Conservation (phyloP, 2,329 filamentous ascomycete genomes). For the Aspergillus unguis region DNA sequence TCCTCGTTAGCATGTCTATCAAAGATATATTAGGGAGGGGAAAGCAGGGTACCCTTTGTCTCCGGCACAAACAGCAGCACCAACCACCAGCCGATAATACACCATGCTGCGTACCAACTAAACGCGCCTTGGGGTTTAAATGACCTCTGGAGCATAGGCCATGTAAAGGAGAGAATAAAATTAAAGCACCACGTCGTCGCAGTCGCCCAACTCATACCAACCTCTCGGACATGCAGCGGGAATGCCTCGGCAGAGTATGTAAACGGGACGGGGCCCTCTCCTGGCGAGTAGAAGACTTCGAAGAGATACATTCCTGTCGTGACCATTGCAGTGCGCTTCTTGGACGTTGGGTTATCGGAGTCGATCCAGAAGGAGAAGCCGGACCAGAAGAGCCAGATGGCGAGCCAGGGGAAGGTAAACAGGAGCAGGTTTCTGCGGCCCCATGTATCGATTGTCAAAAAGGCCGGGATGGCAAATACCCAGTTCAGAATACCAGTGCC, state of each 20-base stretch:
- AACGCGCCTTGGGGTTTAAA: constrained; percentile 54
- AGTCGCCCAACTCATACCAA: constrained; percentile 62
- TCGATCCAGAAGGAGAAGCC: constrained; percentile 53
- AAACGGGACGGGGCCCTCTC: constrained; percentile 63
- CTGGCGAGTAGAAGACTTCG: constrained; percentile 50
- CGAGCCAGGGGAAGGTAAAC: constrained; percentile 62
- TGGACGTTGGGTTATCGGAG: constrained; percentile 25
- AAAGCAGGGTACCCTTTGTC: constrained; percentile 26
- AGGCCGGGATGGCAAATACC: constrained; percentile 61
- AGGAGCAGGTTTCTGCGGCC: constrained; percentile 62
- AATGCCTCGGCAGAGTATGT: constrained; percentile 67
- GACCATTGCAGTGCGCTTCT: constrained; percentile 41
- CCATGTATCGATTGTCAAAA: constrained; percentile 65
- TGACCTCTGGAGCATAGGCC: constrained; percentile 48
- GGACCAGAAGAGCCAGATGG: constrained; percentile 42
- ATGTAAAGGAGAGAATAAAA: constrained; percentile 52
- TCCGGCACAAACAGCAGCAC: constrained; percentile 36
- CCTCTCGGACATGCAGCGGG: constrained; percentile 59
- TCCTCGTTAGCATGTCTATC: constrained; percentile 11
- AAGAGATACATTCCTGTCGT: constrained; percentile 45
- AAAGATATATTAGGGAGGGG: not conserved
- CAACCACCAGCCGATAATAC: constrained; percentile 42
- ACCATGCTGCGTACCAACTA: constrained; percentile 47
- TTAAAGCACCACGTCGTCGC: constrained; percentile 61
- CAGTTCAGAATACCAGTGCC: constrained; percentile 65